Percentiles rank a stretch among this genome's conserved stretches.
Evolutionary conservation across 192 early-diverging fungal species (phyloP).

Genomic region (Backusella sp.): DNA sequence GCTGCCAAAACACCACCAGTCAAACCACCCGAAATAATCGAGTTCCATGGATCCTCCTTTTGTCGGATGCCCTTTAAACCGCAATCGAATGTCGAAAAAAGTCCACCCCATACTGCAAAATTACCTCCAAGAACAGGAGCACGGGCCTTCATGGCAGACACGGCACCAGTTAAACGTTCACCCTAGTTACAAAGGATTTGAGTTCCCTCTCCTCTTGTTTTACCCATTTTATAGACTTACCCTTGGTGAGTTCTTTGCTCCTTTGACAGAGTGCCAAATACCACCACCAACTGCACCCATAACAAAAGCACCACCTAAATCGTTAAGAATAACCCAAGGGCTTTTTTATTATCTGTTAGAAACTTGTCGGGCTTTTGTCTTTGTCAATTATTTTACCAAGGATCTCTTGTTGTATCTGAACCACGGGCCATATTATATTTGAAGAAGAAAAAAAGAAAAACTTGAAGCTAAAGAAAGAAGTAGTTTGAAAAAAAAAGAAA

Average conservation of each 20-base stretch:
- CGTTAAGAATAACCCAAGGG: slow-evolving; percentile 86
- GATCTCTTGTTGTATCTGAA: slow-evolving; percentile 54
- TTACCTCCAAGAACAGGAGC: slow-evolving; percentile 97
- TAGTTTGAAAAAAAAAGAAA: neutral
- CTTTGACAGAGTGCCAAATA: slow-evolving; percentile 97
- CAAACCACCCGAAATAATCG: slow-evolving; percentile 90
- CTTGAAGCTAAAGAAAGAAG: neutral
- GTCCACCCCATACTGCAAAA: slow-evolving; percentile 99
- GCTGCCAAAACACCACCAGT: slow-evolving; percentile 95
- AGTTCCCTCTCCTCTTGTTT: neutral
- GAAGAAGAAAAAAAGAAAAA: neutral
- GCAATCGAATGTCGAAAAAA: slow-evolving; percentile 98
- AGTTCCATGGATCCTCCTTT: slow-evolving; percentile 99
- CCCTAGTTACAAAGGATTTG: slow-evolving; percentile 43
- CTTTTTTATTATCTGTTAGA: slow-evolving; percentile 33
- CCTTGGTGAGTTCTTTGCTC: slow-evolving; percentile 96
- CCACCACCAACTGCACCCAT: slow-evolving; percentile 97
- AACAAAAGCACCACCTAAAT: slow-evolving; percentile 84
- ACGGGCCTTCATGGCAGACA: slow-evolving; percentile 88
- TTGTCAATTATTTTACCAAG: slow-evolving; percentile 41
- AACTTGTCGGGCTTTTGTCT: neutral
- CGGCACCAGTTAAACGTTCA: slow-evolving; percentile 86
- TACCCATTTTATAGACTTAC: slow-evolving; percentile 36
- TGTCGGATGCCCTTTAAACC: slow-evolving; percentile 88
- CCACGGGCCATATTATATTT: slow-evolving; percentile 42